Percentiles rank a stretch among this genome's conserved stretches.
Evolutionary conservation across 805 yeast genomes (phyloP).

Genomic region (Saccharomycopsis sp.): DNA sequence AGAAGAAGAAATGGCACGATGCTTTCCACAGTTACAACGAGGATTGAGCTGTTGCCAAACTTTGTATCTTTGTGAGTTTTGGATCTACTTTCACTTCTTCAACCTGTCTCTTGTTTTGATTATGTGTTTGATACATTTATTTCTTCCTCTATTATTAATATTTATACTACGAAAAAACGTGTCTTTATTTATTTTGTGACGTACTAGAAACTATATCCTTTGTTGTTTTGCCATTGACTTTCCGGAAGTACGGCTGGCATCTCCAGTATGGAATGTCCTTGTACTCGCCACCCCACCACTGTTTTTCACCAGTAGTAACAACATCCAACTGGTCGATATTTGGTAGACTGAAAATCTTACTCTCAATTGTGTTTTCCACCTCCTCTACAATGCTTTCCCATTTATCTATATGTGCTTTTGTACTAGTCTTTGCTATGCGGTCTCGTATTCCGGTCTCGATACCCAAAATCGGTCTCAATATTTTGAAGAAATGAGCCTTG

Average conservation of each 20-base stretch:
- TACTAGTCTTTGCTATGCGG: conserved; percentile 42
- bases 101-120: background rate
- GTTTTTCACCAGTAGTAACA: conserved; percentile 46
- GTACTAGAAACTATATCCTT: background rate
- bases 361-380: conserved; percentile 60
- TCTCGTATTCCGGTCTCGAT: conserved; percentile 74
- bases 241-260: conserved; percentile 90
- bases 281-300: conserved; percentile 34
- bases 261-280: conserved; percentile 89
- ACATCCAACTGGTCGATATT: conserved; percentile 52
- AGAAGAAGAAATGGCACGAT: conserved; percentile 17
- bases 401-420: conserved; percentile 37
- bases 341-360: conserved; percentile 42
- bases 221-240: conserved; percentile 59
- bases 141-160: background rate
- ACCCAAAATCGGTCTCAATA: conserved; percentile 73
- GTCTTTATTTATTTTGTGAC: background rate
- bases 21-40: conserved; percentile 1
- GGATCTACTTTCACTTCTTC: background rate
- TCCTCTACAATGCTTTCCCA: conserved; percentile 52
- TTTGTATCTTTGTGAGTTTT: background rate
- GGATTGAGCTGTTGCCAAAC: background rate
- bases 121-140: too few species aligned
- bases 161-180: background rate
- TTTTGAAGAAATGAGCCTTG: conserved; percentile 89